These are phyloP conservation scores for Saksenaea vasiformis DNA, from an alignment of 371 early-diverging fungal genomes.

Conservation along the genomic window DNA sequence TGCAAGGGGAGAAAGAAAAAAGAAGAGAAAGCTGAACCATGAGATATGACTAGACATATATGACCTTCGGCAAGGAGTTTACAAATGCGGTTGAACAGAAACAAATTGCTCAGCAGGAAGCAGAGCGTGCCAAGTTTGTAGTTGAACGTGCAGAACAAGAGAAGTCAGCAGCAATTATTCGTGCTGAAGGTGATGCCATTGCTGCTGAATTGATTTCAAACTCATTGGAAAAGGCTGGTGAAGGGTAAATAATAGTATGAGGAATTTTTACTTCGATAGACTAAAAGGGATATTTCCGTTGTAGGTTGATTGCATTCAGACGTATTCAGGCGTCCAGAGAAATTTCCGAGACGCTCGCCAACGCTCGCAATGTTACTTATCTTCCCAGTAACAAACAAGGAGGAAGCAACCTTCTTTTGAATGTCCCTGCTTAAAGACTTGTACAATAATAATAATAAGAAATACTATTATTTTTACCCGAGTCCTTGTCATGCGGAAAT, in stretches of 20 bases:
- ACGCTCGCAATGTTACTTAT: conserved; percentile 89
- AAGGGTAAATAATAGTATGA: conserved; percentile 26
- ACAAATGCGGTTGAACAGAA: conserved; percentile 91
- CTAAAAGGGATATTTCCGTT: conserved; percentile 7
- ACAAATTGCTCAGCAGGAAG: conserved; percentile 96
- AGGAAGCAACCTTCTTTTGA: conserved; percentile 59
- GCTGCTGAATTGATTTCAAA: conserved; percentile 89
- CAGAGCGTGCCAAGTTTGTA: conserved; percentile 94
- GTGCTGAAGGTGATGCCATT: conserved; percentile 97
- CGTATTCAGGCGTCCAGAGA: conserved; percentile 97
- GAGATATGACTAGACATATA: conserved; percentile 71
- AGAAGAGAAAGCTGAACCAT: neutral
- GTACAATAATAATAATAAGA: too few species aligned
- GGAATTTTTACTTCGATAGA: neutral
- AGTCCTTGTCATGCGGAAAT: too few species aligned
- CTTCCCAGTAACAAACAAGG: conserved; percentile 69
- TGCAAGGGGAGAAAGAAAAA: neutral
- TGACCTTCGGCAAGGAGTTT: conserved; percentile 97
- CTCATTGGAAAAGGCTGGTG: conserved; percentile 90
- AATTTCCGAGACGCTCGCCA: conserved; percentile 87
- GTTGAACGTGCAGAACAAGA: conserved; percentile 97
- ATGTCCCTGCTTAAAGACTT: conserved; percentile 33
- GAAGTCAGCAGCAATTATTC: conserved; percentile 95
- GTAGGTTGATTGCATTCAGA: conserved; percentile 91
- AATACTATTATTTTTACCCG: too few species aligned